phyloP scores from a whole-genome alignment of 2,329 filamentous ascomycete genomes.

The Albophoma yamanashiensis region DNA sequence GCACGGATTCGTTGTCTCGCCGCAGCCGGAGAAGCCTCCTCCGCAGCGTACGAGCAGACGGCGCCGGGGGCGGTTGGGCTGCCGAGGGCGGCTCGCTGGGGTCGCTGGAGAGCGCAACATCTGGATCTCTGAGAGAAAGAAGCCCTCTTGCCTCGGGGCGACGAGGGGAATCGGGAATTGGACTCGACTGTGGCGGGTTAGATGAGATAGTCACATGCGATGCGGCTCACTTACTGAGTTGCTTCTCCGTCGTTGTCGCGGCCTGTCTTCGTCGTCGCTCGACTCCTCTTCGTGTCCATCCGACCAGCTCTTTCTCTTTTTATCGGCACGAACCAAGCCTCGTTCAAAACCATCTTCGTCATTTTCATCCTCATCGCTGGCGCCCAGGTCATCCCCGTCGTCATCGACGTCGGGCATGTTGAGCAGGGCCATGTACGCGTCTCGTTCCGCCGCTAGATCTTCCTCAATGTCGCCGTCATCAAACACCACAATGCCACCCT shows the following conservation, averaged over 20 bases:
- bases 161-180: conserved; percentile 54
- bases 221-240: conserved; percentile 57
- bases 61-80: conserved; percentile 46
- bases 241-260: conserved; percentile 71
- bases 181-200: conserved; percentile 40
- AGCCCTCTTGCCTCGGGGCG: conserved; percentile 51
- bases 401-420: conserved; percentile 89
- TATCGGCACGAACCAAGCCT: conserved; percentile 32
- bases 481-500: conserved; percentile 84
- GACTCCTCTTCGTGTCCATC: conserved; percentile 59
- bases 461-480: conserved; percentile 94
- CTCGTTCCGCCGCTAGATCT: conserved; percentile 60
- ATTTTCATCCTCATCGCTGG: conserved; percentile 51
- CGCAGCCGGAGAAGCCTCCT: conserved; percentile 65
- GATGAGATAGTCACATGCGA: background rate
- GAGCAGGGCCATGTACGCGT: conserved; percentile 75
- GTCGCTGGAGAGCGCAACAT: conserved; percentile 36
- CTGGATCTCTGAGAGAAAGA: conserved; percentile 39
- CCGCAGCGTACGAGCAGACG: conserved; percentile 62
- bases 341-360: conserved; percentile 31
- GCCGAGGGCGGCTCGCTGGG: conserved; percentile 44
- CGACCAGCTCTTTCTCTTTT: conserved; percentile 74
- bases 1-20: conserved; percentile 62
- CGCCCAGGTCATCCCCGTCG: conserved; percentile 64
- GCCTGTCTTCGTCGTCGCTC: conserved; percentile 64